Evolutionary conservation across 2,329 filamentous ascomycete species (phyloP).

Genomic region (Pseudogymnoascus sp.): DNA sequence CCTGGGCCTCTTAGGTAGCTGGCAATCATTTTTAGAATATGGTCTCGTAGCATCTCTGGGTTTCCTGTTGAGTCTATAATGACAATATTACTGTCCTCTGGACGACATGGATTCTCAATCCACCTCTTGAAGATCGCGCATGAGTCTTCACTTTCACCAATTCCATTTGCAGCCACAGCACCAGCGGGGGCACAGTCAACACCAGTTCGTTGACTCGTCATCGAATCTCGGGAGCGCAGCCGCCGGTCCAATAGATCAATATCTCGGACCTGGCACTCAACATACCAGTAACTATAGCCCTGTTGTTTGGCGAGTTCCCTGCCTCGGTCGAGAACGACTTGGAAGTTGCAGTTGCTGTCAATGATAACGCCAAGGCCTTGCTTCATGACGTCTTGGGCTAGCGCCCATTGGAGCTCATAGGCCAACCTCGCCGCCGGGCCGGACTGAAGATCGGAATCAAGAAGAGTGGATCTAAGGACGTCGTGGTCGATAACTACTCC

Average conservation of each 20-base stretch:
- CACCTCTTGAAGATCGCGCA: slow-evolving; percentile 24
- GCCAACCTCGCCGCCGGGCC: slow-evolving; percentile 27
- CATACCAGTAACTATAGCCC: slow-evolving; percentile 25
- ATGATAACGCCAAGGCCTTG: slow-evolving; percentile 32
- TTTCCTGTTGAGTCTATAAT: slow-evolving; percentile 22
- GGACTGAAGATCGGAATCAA: slow-evolving; percentile 26
- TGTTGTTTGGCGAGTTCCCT: slow-evolving; percentile 24
- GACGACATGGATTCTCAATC: slow-evolving; percentile 29
- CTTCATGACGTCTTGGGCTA: slow-evolving; percentile 30
- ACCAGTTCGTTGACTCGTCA: slow-evolving; percentile 29
- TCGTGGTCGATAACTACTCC: slow-evolving; percentile 34
- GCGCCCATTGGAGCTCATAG: slow-evolving; percentile 32
- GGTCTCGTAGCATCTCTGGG: slow-evolving; percentile 18
- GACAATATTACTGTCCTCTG: slow-evolving; percentile 20
- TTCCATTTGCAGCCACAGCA: background rate
- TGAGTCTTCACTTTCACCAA: slow-evolving; percentile 14
- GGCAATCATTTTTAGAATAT: slow-evolving; percentile 22
- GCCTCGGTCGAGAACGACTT: slow-evolving; percentile 28
- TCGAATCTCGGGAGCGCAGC: slow-evolving; percentile 20
- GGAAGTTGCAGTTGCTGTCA: slow-evolving; percentile 34
- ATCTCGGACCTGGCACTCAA: slow-evolving; percentile 29
- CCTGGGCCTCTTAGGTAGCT: background rate
- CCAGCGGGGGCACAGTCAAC: slow-evolving; percentile 24
- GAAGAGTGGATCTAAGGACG: slow-evolving; percentile 29
- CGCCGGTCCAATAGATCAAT: slow-evolving; percentile 28